phyloP scores from a whole-genome alignment of 495 filamentous ascomycete genomes.

The Neurospora cerealis region DNA sequence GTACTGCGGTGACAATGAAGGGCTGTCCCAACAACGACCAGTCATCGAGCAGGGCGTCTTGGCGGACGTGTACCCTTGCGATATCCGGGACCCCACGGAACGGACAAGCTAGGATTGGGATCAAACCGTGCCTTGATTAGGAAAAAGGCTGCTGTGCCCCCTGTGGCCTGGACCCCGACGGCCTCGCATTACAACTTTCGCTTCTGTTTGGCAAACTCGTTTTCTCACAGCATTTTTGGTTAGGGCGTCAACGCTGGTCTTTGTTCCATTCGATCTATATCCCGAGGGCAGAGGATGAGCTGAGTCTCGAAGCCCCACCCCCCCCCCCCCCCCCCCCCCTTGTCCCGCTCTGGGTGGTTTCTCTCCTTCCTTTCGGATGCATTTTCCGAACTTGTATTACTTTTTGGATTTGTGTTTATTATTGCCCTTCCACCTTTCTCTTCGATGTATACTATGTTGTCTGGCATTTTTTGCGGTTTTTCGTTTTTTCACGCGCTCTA shows the following conservation, averaged over 20 bases:
- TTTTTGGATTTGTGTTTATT: slow-evolving; percentile 1
- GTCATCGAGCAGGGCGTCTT: not conserved
- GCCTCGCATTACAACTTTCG: not conserved
- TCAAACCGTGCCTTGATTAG: not conserved
- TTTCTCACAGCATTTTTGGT: not conserved
- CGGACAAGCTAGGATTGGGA: not conserved
- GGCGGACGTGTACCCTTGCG: not conserved
- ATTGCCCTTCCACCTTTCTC: not conserved
- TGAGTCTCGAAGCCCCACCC: not conserved
- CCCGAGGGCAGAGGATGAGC: not conserved
- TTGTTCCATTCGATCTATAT: not conserved
- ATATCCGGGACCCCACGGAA: not conserved
- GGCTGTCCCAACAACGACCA: not conserved
- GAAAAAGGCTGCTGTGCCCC: not conserved
- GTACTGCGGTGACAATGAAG: slow-evolving; percentile 1
- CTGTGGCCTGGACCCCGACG: not conserved
- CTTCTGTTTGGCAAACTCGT: not conserved
- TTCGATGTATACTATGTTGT: slow-evolving; percentile 5
- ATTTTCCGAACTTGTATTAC: slow-evolving; percentile 1
- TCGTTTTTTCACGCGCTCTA: not conserved
- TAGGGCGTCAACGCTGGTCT: slow-evolving; percentile 1
- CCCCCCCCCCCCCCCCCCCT: not conserved
- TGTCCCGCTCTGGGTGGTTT: not conserved
- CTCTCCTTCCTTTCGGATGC: not conserved
- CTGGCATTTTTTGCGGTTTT: not conserved